phyloP scores from a whole-genome alignment of 2,329 filamentous ascomycete genomes.

The Cadophora malorum region DNA sequence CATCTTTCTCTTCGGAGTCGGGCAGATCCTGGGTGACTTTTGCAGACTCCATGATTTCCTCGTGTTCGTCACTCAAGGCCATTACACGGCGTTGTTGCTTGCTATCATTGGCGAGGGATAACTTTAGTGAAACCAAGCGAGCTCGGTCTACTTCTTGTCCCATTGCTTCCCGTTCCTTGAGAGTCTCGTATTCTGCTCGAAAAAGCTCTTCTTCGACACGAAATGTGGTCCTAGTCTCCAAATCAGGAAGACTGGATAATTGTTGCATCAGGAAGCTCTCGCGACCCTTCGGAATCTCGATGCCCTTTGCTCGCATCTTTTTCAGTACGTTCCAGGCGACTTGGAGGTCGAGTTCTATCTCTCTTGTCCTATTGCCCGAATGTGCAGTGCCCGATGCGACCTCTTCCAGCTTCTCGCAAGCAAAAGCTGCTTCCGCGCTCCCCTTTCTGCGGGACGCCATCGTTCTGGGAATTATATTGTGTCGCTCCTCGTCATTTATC shows the following conservation, averaged over 20 bases:
- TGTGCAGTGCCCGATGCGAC: constrained; percentile 53
- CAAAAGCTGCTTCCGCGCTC: constrained; percentile 65
- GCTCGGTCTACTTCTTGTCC: constrained; percentile 33
- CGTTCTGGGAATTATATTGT: constrained; percentile 63
- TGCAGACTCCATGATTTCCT: background rate
- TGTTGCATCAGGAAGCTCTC: constrained; percentile 43
- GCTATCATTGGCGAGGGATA: no score
- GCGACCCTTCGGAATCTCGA: constrained; percentile 54
- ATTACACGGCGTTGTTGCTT: background rate
- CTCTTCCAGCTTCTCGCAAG: constrained; percentile 64
- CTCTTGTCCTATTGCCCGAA: constrained; percentile 46
- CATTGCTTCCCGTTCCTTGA: background rate
- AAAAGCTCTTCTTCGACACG: background rate
- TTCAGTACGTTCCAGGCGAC: constrained; percentile 50
- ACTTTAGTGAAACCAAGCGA: constrained; percentile 31
- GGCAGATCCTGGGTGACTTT: background rate
- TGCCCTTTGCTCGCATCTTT: constrained; percentile 54
- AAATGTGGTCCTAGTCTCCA: background rate
- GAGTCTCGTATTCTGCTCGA: background rate
- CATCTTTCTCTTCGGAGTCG: background rate
- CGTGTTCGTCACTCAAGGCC: background rate
- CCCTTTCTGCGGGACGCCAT: constrained; percentile 61
- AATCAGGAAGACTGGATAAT: background rate
- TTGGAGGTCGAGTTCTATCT: constrained; percentile 55
- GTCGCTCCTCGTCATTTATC: constrained; percentile 66